Base-by-base conservation (phyloP, 257 asterid species). In the Penstemon eatonii region DNA sequence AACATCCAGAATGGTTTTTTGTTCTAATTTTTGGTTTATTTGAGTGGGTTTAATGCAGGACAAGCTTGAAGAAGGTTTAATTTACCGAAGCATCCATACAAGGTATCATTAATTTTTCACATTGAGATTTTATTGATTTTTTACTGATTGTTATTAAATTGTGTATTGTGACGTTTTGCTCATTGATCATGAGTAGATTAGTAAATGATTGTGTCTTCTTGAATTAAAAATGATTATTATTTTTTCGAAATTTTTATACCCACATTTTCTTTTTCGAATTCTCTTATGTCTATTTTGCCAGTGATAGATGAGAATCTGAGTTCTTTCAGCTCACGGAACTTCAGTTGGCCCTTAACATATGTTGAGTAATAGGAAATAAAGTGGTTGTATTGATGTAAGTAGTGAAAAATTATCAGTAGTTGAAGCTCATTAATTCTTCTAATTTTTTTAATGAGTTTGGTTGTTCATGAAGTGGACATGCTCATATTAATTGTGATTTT, bases 61-160 rank as follows among this genome's bases (percentile, higher is more conserved):
- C 8, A 39, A 19, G 8, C 33, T 73, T 12, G 37, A 62, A 49
- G 65, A 52, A 49, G 43, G 51, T 63, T 81, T 65, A 12, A 47
- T 69, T 73, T 65, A 59, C 58, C 3, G 46, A 38, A 55, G 69
- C 65, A 11, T 53, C 18, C n/a, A 7, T 4, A 39, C 33, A 60
- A 71, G 76, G 86, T 75, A 69, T 19, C 11, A 15, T 33, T 62
- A 11, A 12, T 71, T 71, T 66, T 65, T 65, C 39, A 55, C 60
- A 56, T 65, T 75, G 49, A 7, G 71, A 45, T 3, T 60, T 66
- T 71, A 10, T 13, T 50, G 54, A 12, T 67, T 33, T 15, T 64
- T 42, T 37, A 43, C 61, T 75, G 70, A 41, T 58, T 69, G 39
- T 61, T 66, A 11, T 39, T 62, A 6, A 42, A 50, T 72, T 66